These are phyloP conservation scores for Chlorella sp. DNA, from an alignment of 139 green algal genomes.

Conservation along the genomic window DNA sequence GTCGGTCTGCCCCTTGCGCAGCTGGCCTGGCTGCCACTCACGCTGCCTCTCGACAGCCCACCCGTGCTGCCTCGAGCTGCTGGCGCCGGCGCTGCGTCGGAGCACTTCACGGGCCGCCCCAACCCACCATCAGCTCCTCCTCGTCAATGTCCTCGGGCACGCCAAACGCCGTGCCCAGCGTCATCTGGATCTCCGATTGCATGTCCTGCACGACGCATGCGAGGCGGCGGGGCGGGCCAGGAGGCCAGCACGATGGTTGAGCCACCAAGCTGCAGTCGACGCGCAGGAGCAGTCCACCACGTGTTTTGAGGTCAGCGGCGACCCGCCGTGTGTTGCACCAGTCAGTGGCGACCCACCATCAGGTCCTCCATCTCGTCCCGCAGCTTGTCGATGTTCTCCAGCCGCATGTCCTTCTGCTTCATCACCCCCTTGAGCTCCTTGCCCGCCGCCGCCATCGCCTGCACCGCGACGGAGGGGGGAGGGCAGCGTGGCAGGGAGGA, in stretches of 20 bases:
- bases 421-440: conserved; percentile 93
- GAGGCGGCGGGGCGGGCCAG: too few species aligned
- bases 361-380: conserved; percentile 96
- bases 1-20: too few species aligned
- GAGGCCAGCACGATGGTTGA: too few species aligned
- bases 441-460: conserved; percentile 76
- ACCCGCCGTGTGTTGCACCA: background rate
- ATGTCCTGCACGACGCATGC: conserved; percentile 86
- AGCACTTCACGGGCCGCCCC: too few species aligned
- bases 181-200: conserved; percentile 91
- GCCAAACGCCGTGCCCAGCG: conserved; percentile 81
- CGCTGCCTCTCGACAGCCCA: too few species aligned
- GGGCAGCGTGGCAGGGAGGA: too few species aligned
- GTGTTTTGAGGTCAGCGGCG: too few species aligned
- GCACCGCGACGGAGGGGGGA: conserved; percentile 39
- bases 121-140: conserved; percentile 94
- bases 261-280: too few species aligned
- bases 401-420: conserved; percentile 88
- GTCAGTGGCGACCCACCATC: conserved; percentile 58
- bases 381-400: conserved; percentile 95
- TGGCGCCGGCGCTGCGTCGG: too few species aligned
- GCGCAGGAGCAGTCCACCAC: too few species aligned
- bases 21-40: too few species aligned
- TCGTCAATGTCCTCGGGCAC: conserved; percentile 97
- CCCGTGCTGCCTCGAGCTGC: too few species aligned